A percentile compares a stretch with the other conserved stretches of the same genome.
phyloP scores from a whole-genome alignment of 2,329 filamentous ascomycete species.

The Pezicula radicicola region DNA sequence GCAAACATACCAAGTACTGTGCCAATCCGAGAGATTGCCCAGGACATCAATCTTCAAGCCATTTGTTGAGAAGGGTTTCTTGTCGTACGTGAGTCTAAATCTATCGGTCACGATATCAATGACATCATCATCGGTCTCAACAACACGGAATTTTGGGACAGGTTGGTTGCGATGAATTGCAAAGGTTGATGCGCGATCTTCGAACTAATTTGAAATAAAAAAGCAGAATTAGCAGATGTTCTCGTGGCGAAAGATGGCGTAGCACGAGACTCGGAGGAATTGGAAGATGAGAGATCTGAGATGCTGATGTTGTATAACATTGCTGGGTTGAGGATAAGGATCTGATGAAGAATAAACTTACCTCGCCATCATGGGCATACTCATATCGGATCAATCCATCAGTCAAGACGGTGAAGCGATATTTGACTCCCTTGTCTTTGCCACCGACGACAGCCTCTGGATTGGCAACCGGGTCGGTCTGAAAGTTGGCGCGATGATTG shows the following conservation, averaged over 20 bases:
- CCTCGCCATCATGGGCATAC: constrained; percentile 52
- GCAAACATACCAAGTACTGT: constrained; percentile 20
- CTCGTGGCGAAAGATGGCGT: no score
- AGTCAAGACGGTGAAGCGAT: constrained; percentile 57
- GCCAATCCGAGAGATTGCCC: constrained; percentile 3
- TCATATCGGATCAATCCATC: constrained; percentile 57
- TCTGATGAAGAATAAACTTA: no score
- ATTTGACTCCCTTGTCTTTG: constrained; percentile 32
- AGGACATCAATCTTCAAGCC: constrained; percentile 37
- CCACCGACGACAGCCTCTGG: constrained; percentile 42
- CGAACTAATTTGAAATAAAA: constrained; percentile 36
- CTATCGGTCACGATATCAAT: constrained; percentile 54
- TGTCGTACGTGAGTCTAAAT: constrained; percentile 57
- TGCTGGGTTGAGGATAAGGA: no score
- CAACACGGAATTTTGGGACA: constrained; percentile 44
- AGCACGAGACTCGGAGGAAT: no score
- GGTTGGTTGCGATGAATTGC: constrained; percentile 51
- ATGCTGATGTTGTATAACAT: no score
- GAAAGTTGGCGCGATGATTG: constrained; percentile 21
- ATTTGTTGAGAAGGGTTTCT: constrained; percentile 47
- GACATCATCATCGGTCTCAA: constrained; percentile 36
- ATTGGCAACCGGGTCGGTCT: constrained; percentile 40
- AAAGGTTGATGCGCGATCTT: constrained; percentile 60
- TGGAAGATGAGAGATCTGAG: no score
- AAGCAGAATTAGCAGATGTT: no score